A percentile compares a stretch with the other conserved stretches of the same genome.
phyloP scores from a whole-genome alignment of 768 basidiomycete species.

The Tubosaeta sp. region DNA sequence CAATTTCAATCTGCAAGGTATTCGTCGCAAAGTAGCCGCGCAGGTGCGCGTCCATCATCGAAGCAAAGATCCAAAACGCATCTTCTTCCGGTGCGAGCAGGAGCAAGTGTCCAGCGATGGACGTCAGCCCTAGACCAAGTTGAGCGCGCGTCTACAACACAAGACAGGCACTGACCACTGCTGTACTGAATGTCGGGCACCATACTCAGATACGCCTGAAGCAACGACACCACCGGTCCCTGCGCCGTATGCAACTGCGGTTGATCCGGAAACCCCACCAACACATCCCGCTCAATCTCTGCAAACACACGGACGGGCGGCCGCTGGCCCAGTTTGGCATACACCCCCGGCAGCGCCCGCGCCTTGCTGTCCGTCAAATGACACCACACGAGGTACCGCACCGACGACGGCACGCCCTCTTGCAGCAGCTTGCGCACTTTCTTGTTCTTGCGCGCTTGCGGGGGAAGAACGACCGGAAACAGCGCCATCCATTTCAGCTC shows the following conservation, averaged over 20 bases:
- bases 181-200: slow-evolving; percentile 76
- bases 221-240: slow-evolving; percentile 51
- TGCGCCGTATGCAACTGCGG: slow-evolving; percentile 54
- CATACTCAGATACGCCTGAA: slow-evolving; percentile 79
- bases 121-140: slow-evolving; percentile 50
- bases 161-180: slow-evolving; percentile 40
- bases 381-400: slow-evolving; percentile 82
- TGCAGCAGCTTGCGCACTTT: slow-evolving; percentile 70
- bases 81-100: slow-evolving; percentile 81
- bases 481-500: slow-evolving; percentile 74
- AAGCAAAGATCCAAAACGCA: slow-evolving; percentile 87
- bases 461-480: slow-evolving; percentile 51
- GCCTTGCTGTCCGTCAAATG: slow-evolving; percentile 75
- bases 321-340: slow-evolving; percentile 56
- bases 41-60: slow-evolving; percentile 81
- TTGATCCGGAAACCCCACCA: slow-evolving; percentile 51
- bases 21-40: slow-evolving; percentile 68
- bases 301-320: slow-evolving; percentile 44
- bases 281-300: slow-evolving; percentile 59
- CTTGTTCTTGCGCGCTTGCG: slow-evolving; percentile 72
- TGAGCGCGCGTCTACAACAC: slow-evolving; percentile 2
- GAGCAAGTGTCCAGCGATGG: slow-evolving; percentile 68
- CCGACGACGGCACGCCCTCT: slow-evolving; percentile 79
- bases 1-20: slow-evolving; percentile 67
- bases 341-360: slow-evolving; percentile 63